Base-by-base conservation (phyloP, 768 basidiomycete species). In the Rhizopogon sp. region DNA sequence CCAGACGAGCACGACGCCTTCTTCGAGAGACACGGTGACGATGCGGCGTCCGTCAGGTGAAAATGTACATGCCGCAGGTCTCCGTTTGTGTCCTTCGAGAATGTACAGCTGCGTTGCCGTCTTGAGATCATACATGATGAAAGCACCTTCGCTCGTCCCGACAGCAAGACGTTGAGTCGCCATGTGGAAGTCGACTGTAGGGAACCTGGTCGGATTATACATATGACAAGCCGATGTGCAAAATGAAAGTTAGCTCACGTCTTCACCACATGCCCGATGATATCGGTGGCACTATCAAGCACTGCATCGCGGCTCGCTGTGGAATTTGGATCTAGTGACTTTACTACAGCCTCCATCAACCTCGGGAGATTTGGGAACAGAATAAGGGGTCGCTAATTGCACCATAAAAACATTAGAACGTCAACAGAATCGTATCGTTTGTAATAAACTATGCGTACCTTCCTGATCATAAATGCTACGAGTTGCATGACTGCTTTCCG, bases 111-210 rank as follows among this genome's bases (percentile, higher is more conserved):
- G 83, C 1, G 90, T 98, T 0, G 94, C 95, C 0, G 94, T 93
- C 71, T 98, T 97, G 51, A 98, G 79, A 66, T 98, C 97, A 65
- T 97, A 98, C 87, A 97, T 93, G 55, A 93, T 79, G 51, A 94
- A 85, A 0, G 94, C 93, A 0, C 96, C 97, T 72, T 99, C 97
- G 54, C 82, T 84, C 0, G 95, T 96, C 1, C 97, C 97, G 0
- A 98, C 93, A 0, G 90, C 92, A 4, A 98, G 81, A 13, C 91
- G 85, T 66, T 99, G 97, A 1, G 82, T 85, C 2, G 79, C 73
- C 73, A 84, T 85, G 62, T 98, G 90, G 67, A 99, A 98, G 70
- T 94, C 95, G n/a, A 98, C 84, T 0, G 87, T 87, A 0, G 96
- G 95, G 65, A 89, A 98, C 2, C 93, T 95, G 61, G 28, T 28